Conservation (phyloP, 2,329 filamentous ascomycete genomes). For the Talaromyces amestolkiae region DNA sequence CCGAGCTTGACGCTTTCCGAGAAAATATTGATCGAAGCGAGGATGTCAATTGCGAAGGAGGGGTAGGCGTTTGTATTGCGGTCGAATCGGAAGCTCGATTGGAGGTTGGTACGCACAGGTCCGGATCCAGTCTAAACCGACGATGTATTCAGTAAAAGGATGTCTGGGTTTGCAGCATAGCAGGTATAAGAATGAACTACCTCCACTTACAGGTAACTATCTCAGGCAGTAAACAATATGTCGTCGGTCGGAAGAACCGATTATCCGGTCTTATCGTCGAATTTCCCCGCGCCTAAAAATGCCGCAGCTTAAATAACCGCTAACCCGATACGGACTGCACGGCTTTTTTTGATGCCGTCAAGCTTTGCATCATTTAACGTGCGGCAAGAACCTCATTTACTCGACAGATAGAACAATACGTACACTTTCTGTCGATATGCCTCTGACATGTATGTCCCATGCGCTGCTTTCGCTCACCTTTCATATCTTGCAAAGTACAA, state of each 20-base stretch:
- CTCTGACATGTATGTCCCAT: conserved; percentile 38
- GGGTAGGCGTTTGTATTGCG: conserved; percentile 11
- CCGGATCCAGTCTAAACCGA: neutral
- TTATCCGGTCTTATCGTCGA: conserved; percentile 11
- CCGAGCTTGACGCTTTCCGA: neutral
- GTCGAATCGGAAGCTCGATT: neutral
- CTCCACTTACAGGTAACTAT: neutral
- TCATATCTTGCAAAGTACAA: neutral
- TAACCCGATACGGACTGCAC: neutral
- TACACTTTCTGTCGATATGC: conserved; percentile 30
- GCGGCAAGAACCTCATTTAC: neutral
- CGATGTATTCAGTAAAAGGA: neutral
- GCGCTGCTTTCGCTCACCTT: neutral
- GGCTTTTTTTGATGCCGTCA: conserved; percentile 1
- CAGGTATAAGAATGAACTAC: neutral
- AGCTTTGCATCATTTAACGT: neutral
- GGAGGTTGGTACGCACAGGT: neutral
- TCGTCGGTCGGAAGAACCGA: neutral
- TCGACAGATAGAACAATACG: neutral
- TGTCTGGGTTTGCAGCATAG: neutral
- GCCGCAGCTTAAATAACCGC: neutral
- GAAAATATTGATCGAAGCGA: conserved; percentile 18
- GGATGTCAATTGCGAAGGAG: conserved; percentile 21
- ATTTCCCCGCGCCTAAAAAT: conserved; percentile 13
- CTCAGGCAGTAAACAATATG: conserved; percentile 14